Base-by-base conservation (phyloP, 768 basidiomycete genomes). In the Brasilioporus rufonigricans region DNA sequence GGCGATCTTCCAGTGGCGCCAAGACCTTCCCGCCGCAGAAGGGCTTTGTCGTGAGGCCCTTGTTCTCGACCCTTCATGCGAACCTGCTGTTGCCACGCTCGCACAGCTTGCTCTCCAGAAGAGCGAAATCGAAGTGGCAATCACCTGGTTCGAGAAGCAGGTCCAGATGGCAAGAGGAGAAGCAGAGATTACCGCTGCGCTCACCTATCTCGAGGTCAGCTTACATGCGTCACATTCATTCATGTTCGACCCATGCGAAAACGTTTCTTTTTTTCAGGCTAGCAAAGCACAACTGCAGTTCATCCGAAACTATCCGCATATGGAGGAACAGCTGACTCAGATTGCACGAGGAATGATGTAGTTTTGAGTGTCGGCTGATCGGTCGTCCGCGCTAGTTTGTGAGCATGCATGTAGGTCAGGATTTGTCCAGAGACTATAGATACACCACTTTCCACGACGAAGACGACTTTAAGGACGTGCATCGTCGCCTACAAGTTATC, bases 41-140 rank as follows among this genome's bases (percentile, higher is more conserved):
- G 74, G 76, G 19, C 88, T 93, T 67, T 95, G 93, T 68, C 77
- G 85, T 53, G 90, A 98, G 70, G 97, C 97, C 1, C 78, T 99
- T 21, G 75, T 79, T 46, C 82, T 94, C 52, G 97, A 99, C 71
- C 78, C 90, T 12, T 93, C 94, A 60, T 98, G 96, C 72, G 97
- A 99, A 68, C 92, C 96, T 12, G 97, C 96, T 0, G 87, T 98
- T 5, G 93, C 93, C 18, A 98, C 95, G 1, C 83, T 98, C 27
- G 96, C 96, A 4, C 97, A 99, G 71, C 79, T 99, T 21, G 84
- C 82, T 56, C 71, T 98, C 58, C 96, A 98, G 72, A 93, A 95
- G 73, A 85, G 87, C 66, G 89, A 90, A 74, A 85, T 97, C 56
- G 84, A 89, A 38, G 80, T 85, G 55, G 97, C 96, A 2, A 83